Percentiles rank a stretch among this genome's conserved stretches.
Conservation (phyloP, 345 rosid genomes). For the Lepidium africanum region DNA sequence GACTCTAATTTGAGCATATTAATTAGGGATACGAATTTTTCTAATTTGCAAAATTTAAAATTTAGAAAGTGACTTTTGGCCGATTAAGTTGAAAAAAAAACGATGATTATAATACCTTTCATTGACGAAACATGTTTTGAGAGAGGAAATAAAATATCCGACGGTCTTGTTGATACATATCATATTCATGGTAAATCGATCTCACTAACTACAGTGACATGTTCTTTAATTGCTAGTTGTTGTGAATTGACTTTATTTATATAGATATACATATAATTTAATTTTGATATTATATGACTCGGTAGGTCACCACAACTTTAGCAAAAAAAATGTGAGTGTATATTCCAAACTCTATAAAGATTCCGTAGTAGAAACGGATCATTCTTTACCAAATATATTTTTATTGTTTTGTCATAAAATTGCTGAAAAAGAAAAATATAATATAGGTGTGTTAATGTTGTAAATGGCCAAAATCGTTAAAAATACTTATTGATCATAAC, state of each 20-base stretch:
- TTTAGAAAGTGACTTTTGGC: too few species aligned
- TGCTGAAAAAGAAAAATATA: not conserved
- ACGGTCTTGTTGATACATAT: not conserved
- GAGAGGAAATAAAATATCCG: not conserved
- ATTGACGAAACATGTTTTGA: not conserved
- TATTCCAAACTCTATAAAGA: not conserved
- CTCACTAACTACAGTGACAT: not conserved
- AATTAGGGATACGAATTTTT: too few species aligned
- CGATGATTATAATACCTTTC: not conserved
- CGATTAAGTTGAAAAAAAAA: too few species aligned
- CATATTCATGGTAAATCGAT: not conserved
- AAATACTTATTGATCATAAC: not conserved
- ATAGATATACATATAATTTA: not conserved
- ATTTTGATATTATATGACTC: not conserved
- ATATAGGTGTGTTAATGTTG: not conserved
- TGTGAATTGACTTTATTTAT: not conserved
- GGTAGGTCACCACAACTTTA: not conserved
- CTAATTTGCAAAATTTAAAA: too few species aligned
- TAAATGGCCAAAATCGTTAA: not conserved
- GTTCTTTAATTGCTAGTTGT: conserved; percentile 1
- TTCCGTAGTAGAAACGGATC: not conserved
- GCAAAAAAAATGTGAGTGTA: not conserved
- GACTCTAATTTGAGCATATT: too few species aligned
- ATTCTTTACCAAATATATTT: not conserved
- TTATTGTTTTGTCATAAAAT: not conserved